Evolutionary conservation across 768 basidiomycete species (phyloP).

Genomic region (Trametes cinnabarina): DNA sequence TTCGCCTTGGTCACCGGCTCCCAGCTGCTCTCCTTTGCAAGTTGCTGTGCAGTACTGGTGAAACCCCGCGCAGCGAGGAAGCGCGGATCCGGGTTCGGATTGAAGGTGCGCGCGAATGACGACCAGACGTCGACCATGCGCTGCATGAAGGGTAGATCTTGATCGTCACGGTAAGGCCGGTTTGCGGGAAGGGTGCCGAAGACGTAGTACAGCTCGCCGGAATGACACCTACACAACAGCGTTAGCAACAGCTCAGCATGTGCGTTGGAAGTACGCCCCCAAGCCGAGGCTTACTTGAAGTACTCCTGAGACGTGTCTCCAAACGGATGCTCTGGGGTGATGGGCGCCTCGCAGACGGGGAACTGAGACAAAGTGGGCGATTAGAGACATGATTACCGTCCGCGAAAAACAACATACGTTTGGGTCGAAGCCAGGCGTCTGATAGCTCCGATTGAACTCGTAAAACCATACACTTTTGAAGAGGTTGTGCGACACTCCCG

Average conservation of each 20-base stretch:
- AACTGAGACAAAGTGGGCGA: constrained; percentile 9
- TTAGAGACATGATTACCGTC: too few species aligned
- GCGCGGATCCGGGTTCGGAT: constrained; percentile 44
- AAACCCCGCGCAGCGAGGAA: constrained; percentile 46
- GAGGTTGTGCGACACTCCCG: constrained; percentile 40
- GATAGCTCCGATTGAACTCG: constrained; percentile 47
- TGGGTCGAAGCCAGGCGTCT: constrained; percentile 41
- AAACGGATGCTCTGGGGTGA: constrained; percentile 39
- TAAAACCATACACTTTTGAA: constrained; percentile 45
- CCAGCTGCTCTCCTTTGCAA: constrained; percentile 36
- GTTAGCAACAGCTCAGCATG: not conserved
- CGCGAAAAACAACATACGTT: constrained; percentile 21
- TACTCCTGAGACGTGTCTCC: constrained; percentile 48
- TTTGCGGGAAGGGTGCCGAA: constrained; percentile 37
- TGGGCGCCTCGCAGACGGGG: constrained; percentile 44
- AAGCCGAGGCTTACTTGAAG: constrained; percentile 36
- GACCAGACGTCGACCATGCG: constrained; percentile 45
- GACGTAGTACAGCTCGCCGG: constrained; percentile 33
- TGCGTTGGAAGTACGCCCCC: not conserved
- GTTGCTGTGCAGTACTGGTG: constrained; percentile 31
- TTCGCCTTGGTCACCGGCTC: constrained; percentile 30
- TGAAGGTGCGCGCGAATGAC: constrained; percentile 44
- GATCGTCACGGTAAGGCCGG: constrained; percentile 44
- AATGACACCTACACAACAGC: constrained; percentile 28
- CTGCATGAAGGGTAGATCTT: constrained; percentile 46